These are phyloP conservation scores for Pulicaria dysenterica DNA, from an alignment of 129 eudicot species.

Conservation along the genomic window DNA sequence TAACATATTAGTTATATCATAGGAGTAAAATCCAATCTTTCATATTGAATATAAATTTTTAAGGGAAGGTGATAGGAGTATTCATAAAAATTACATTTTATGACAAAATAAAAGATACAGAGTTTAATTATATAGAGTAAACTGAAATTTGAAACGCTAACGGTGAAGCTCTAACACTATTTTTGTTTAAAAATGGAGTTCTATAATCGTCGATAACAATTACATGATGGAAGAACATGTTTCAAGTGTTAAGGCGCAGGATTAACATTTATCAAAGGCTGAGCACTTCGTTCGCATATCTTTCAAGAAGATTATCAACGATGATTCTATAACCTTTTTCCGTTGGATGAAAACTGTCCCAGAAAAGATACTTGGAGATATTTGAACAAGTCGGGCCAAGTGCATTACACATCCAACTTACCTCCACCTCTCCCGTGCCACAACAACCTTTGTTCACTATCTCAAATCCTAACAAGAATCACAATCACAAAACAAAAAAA, in stretches of 20 bases:
- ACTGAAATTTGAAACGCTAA: neutral
- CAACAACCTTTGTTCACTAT: slow-evolving; percentile 61
- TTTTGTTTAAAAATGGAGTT: neutral
- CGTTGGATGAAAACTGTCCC: slow-evolving; percentile 79
- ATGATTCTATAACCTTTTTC: slow-evolving; percentile 56
- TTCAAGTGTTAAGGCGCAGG: neutral
- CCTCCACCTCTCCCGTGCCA: slow-evolving; percentile 66
- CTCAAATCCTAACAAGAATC: slow-evolving; percentile 44
- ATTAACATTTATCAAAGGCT: slow-evolving; percentile 9
- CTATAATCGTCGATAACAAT: neutral
- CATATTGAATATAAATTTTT: no score
- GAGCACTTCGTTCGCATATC: slow-evolving; percentile 31
- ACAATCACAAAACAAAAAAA: neutral
- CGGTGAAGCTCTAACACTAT: neutral
- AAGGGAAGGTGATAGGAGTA: no score
- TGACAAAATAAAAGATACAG: neutral
- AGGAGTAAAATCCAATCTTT: no score
- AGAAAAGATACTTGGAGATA: slow-evolving; percentile 46
- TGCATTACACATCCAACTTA: slow-evolving; percentile 46
- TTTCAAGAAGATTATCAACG: slow-evolving; percentile 33
- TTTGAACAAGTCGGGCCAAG: slow-evolving; percentile 40
- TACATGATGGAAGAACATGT: neutral
- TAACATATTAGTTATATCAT: no score
- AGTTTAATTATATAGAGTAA: neutral
- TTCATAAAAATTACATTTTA: neutral